phyloP scores from a whole-genome alignment of 371 early-diverging fungal species.

The Actinomucor elegans region DNA sequence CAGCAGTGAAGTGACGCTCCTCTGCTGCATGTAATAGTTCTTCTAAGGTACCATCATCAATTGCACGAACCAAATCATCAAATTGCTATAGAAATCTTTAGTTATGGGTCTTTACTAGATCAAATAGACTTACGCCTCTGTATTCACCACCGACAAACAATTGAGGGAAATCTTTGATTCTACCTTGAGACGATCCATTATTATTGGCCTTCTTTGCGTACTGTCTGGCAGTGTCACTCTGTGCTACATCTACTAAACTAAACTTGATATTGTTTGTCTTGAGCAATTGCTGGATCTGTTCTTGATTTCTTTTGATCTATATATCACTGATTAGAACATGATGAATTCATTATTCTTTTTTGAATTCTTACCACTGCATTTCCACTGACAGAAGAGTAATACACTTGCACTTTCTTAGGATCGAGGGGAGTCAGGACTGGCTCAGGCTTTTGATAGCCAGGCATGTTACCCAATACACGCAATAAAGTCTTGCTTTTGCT shows the following conservation, averaged over 20 bases:
- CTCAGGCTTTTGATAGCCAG: slow-evolving; percentile 21
- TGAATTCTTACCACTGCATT: slow-evolving; percentile 33
- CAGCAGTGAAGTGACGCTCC: slow-evolving; percentile 28
- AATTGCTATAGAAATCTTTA: slow-evolving; percentile 20
- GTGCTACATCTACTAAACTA: slow-evolving; percentile 44
- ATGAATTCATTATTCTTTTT: neutral
- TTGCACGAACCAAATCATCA: slow-evolving; percentile 23
- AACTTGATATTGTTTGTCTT: slow-evolving; percentile 28
- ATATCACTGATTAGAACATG: neutral
- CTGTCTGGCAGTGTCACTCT: slow-evolving; percentile 43
- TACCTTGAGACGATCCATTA: slow-evolving; percentile 25
- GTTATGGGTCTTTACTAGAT: neutral
- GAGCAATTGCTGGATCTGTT: slow-evolving; percentile 41
- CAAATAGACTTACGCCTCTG: slow-evolving; percentile 33
- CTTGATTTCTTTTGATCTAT: slow-evolving; percentile 50
- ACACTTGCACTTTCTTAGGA: slow-evolving; percentile 44
- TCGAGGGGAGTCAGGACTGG: slow-evolving; percentile 41
- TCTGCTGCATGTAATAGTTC: slow-evolving; percentile 32
- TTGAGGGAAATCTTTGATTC: slow-evolving; percentile 41
- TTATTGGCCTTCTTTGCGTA: slow-evolving; percentile 44
- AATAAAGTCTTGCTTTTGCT: slow-evolving; percentile 30
- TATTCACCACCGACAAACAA: slow-evolving; percentile 46
- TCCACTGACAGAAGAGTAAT: slow-evolving; percentile 44
- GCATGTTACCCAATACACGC: slow-evolving; percentile 22
- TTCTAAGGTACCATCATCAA: slow-evolving; percentile 22